These are phyloP conservation scores for Candida palmyrensis DNA, from an alignment of 805 yeast species.

Conservation along the genomic window DNA sequence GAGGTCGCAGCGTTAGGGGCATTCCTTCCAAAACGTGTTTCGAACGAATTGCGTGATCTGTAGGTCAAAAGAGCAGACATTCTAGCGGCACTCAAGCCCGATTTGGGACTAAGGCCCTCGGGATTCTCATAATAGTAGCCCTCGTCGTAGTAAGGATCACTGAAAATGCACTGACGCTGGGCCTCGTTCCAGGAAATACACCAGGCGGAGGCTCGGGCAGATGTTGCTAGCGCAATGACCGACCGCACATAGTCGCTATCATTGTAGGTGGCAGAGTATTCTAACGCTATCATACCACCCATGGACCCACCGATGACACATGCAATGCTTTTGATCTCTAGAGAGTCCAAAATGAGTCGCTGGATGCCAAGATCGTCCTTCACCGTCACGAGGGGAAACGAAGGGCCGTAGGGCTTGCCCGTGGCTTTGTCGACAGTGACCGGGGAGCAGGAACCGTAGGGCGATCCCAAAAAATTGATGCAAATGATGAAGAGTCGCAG, in stretches of 20 bases:
- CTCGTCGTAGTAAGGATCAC: slow-evolving; percentile 89
- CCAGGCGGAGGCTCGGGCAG: slow-evolving; percentile 97
- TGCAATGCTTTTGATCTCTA: slow-evolving; percentile 78
- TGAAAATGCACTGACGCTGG: slow-evolving; percentile 91
- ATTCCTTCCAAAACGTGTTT: slow-evolving; percentile 84
- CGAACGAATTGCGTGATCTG: slow-evolving; percentile 88
- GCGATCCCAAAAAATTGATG: slow-evolving; percentile 90
- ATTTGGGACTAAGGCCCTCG: slow-evolving; percentile 53
- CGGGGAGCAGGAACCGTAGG: slow-evolving; percentile 95
- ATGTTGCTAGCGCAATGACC: slow-evolving; percentile 83
- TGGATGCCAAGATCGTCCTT: slow-evolving; percentile 88
- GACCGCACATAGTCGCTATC: slow-evolving; percentile 62
- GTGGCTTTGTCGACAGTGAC: slow-evolving; percentile 75
- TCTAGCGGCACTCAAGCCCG: slow-evolving; percentile 93
- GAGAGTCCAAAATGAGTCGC: slow-evolving; percentile 64
- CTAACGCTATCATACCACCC: slow-evolving; percentile 97
- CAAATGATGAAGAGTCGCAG: slow-evolving; percentile 81
- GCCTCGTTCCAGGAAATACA: slow-evolving; percentile 99
- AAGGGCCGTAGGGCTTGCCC: slow-evolving; percentile 82
- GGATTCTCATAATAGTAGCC: slow-evolving; percentile 68
- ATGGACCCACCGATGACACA: slow-evolving; percentile 93
- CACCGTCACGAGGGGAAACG: slow-evolving; percentile 90
- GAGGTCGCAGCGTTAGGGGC: slow-evolving; percentile 15
- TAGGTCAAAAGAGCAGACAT: slow-evolving; percentile 95
- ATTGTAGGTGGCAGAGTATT: slow-evolving; percentile 65